Evolutionary conservation across 2,329 filamentous ascomycete genomes (phyloP).

Genomic region (Arthrobotrys megalospora): DNA sequence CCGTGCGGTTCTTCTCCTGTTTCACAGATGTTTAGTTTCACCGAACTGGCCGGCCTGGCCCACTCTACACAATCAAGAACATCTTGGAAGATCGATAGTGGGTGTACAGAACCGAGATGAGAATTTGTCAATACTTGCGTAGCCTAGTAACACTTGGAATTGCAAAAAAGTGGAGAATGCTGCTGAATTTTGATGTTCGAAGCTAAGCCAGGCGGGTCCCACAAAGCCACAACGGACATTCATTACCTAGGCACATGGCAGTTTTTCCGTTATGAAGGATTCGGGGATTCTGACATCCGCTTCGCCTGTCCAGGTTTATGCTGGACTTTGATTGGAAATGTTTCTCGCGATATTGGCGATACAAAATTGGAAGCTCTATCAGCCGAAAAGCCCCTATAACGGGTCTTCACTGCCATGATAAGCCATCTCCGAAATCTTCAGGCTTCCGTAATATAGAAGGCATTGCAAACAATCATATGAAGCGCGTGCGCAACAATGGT

Average conservation of each 20-base stretch:
- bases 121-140: slow-evolving; percentile 55
- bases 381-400: slow-evolving; percentile 41
- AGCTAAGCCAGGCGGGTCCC: slow-evolving; percentile 22
- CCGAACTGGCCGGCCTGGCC: slow-evolving; percentile 32
- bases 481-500: slow-evolving; percentile 24
- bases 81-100: neutral
- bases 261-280: slow-evolving; percentile 25
- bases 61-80: slow-evolving; percentile 17
- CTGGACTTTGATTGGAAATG: slow-evolving; percentile 17
- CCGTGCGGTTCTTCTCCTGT: slow-evolving; percentile 59
- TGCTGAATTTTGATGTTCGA: slow-evolving; percentile 7
- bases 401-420: slow-evolving; percentile 55
- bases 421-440: slow-evolving; percentile 55
- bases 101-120: slow-evolving; percentile 28
- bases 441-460: slow-evolving; percentile 37
- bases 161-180: slow-evolving; percentile 2
- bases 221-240: slow-evolving; percentile 29
- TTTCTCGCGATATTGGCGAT: slow-evolving; percentile 40
- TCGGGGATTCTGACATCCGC: slow-evolving; percentile 31
- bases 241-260: slow-evolving; percentile 19
- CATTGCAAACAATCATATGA: slow-evolving; percentile 16
- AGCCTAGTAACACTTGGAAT: slow-evolving; percentile 19
- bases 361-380: slow-evolving; percentile 54
- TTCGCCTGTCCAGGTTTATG: slow-evolving; percentile 39
- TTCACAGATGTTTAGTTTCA: slow-evolving; percentile 61